Evolutionary conservation across 1,284 basidiomycete species (phyloP).

Genomic region (Volvariella surrecta): DNA sequence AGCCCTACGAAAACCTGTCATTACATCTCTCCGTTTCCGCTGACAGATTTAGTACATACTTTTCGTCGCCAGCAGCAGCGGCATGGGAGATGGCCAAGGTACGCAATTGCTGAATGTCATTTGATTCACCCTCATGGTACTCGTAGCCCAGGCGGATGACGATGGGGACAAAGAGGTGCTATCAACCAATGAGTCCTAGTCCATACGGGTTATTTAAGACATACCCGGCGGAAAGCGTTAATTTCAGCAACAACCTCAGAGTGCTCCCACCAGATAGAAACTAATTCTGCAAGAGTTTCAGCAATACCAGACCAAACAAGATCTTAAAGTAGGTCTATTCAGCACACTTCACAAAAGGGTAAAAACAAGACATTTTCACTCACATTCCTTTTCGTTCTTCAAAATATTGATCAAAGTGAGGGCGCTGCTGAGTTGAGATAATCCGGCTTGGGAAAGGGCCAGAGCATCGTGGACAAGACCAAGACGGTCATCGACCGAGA

Average conservation of each 20-base stretch:
- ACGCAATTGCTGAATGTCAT: constrained; percentile 71
- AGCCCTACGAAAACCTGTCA: constrained; percentile 36
- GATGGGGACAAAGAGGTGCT: constrained; percentile 74
- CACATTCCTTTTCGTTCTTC: constrained; percentile 69
- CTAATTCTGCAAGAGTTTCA: constrained; percentile 45
- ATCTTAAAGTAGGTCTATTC: constrained; percentile 33
- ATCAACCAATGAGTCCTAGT: constrained; percentile 6
- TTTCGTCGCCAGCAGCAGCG: constrained; percentile 53
- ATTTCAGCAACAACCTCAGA: constrained; percentile 50
- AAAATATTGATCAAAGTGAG: constrained; percentile 67
- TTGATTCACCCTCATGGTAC: constrained; percentile 59
- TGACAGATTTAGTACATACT: constrained; percentile 24
- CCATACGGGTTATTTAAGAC: constrained; percentile 16
- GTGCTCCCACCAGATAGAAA: constrained; percentile 86
- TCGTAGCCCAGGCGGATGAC: constrained; percentile 80
- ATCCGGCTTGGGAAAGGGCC: constrained; percentile 76
- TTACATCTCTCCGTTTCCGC: background rate
- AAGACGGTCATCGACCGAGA: constrained; percentile 81
- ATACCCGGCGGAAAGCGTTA: constrained; percentile 55
- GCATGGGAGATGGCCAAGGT: constrained; percentile 68
- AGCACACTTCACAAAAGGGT: background rate
- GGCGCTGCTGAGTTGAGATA: constrained; percentile 69
- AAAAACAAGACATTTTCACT: constrained; percentile 18
- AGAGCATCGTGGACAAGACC: constrained; percentile 81
- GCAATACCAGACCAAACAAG: constrained; percentile 69